phyloP scores from a whole-genome alignment of 2,329 filamentous ascomycete species.

The Exophiala xenobiotica region DNA sequence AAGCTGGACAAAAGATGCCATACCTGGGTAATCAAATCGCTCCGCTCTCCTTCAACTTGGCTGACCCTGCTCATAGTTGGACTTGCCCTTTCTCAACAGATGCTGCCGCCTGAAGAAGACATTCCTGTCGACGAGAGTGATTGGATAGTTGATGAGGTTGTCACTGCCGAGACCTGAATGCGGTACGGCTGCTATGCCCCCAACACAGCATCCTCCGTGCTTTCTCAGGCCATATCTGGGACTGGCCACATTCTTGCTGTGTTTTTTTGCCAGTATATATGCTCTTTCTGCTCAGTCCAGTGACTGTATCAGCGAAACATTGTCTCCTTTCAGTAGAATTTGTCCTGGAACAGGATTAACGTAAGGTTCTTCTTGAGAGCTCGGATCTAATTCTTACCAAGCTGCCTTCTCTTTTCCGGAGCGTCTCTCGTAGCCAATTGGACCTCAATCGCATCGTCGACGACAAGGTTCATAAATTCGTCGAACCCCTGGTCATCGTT shows the following conservation, averaged over 20 bases:
- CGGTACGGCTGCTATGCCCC: background rate
- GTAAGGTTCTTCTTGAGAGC: background rate
- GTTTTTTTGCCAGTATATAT: too few relatives aligned
- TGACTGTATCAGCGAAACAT: constrained; percentile 75
- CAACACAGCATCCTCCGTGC: background rate
- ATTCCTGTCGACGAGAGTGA: constrained; percentile 77
- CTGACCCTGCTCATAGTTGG: constrained; percentile 57
- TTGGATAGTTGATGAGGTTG: constrained; percentile 73
- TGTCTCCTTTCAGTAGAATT: constrained; percentile 84
- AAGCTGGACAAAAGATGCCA: constrained; percentile 48
- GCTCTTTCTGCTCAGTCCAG: constrained; percentile 38
- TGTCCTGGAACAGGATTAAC: constrained; percentile 58
- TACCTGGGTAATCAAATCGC: constrained; percentile 53
- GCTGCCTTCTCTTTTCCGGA: constrained; percentile 71
- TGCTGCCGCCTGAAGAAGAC: constrained; percentile 63
- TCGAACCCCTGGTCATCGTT: constrained; percentile 75
- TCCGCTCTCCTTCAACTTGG: constrained; percentile 29
- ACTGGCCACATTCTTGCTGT: too few relatives aligned
- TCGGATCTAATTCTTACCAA: constrained; percentile 60
- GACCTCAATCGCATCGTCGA: constrained; percentile 94
- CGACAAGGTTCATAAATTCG: constrained; percentile 98
- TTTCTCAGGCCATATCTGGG: background rate
- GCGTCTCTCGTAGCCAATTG: constrained; percentile 78
- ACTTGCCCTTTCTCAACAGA: constrained; percentile 81
- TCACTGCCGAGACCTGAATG: constrained; percentile 20